These are phyloP conservation scores for Phytophthora europaea DNA, from an alignment of 352 stramenopile species.

Conservation along the genomic window DNA sequence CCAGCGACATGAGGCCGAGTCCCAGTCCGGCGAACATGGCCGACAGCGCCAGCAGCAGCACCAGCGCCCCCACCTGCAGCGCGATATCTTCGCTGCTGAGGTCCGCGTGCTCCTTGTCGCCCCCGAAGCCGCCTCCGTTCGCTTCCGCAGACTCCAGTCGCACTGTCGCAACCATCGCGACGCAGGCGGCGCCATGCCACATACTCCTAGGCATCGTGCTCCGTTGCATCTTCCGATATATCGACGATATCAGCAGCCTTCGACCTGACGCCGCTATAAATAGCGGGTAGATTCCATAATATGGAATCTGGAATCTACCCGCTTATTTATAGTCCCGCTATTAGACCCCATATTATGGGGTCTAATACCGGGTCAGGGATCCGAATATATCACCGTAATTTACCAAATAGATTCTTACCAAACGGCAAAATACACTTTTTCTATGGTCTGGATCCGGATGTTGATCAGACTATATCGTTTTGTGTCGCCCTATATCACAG, in stretches of 20 bases:
- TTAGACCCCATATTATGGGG: too few species aligned
- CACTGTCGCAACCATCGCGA: slow-evolving; percentile 4
- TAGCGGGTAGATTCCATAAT: too few species aligned
- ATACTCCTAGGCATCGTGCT: slow-evolving; percentile 2
- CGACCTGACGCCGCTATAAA: slow-evolving; percentile 22
- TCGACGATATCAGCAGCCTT: too few species aligned
- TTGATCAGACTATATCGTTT: too few species aligned
- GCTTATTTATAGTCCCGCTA: too few species aligned
- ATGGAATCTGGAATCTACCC: too few species aligned
- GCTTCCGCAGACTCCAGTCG: slow-evolving; percentile 12
- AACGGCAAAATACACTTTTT: too few species aligned
- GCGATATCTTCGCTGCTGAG: slow-evolving; percentile 33
- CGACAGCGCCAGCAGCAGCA: slow-evolving; percentile 86
- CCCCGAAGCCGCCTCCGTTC: slow-evolving; percentile 13
- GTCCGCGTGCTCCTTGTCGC: slow-evolving; percentile 5
- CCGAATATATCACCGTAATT: too few species aligned
- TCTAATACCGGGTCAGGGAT: too few species aligned
- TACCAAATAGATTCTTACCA: too few species aligned
- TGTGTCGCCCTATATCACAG: too few species aligned
- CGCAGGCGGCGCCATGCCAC: background rate
- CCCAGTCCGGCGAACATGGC: slow-evolving; percentile 95
- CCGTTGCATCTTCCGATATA: background rate
- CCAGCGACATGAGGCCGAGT: slow-evolving; percentile 97
- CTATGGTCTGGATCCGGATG: too few species aligned
- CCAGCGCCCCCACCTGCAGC: slow-evolving; percentile 60